phyloP scores from a whole-genome alignment of 2,329 filamentous ascomycete species.

The Colletotrichum tanaceti region DNA sequence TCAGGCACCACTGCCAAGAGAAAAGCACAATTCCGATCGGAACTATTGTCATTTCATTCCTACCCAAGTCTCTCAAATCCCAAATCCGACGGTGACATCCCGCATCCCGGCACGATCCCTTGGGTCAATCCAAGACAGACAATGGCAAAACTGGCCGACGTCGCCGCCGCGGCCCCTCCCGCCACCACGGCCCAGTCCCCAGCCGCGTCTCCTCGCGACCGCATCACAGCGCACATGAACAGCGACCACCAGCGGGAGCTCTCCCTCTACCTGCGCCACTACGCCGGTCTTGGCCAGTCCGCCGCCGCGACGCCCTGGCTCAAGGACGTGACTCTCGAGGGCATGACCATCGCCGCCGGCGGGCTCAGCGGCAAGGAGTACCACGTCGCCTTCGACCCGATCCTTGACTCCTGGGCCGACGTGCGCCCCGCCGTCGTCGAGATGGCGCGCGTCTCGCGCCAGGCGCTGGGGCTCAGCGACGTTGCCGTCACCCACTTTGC shows the following conservation, averaged over 20 bases:
- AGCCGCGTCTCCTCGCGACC: conserved; percentile 45
- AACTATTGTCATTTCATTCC: background rate
- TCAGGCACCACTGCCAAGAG: conserved; percentile 2
- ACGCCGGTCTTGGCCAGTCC: conserved; percentile 66
- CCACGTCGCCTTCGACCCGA: conserved; percentile 74
- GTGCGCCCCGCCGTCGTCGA: conserved; percentile 77
- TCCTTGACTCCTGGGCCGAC: conserved; percentile 75
- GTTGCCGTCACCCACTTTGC: conserved; percentile 56
- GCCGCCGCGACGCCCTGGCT: conserved; percentile 70
- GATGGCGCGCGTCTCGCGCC: conserved; percentile 70
- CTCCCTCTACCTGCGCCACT: conserved; percentile 81
- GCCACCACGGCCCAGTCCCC: conserved; percentile 21
- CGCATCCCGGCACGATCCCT: background rate
- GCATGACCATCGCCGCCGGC: conserved; percentile 68
- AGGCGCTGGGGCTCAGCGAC: conserved; percentile 68
- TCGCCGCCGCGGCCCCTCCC: background rate
- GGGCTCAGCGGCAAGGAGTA: conserved; percentile 57
- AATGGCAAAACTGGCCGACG: conserved; percentile 18
- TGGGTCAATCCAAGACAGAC: conserved; percentile 6
- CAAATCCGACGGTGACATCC: background rate
- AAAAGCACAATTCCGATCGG: conserved; percentile 1
- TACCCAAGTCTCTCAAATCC: background rate
- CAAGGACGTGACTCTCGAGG: conserved; percentile 71
- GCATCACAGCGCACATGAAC: conserved; percentile 85
- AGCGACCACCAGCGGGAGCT: conserved; percentile 81